Base-by-base conservation (phyloP, 2,329 filamentous ascomycete genomes). In the Helotiales sp. region DNA sequence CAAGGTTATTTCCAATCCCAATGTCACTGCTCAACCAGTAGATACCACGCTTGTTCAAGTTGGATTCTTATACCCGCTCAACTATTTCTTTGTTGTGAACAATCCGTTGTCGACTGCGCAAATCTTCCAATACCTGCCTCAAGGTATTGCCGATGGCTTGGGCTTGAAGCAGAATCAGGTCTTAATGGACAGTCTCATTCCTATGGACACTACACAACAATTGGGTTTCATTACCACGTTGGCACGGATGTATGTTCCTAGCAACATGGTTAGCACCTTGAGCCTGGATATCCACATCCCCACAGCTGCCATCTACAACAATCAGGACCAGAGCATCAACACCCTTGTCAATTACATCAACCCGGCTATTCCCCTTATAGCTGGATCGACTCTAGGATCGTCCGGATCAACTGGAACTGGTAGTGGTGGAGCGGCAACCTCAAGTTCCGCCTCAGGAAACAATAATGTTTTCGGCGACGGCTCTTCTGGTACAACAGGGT, bases 261-360 rank as follows among this genome's bases (percentile, higher is more conserved):
- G 77, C 7, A 83, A 83, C 49, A 78, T 90, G 67, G 82, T 96
- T 36, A 82, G 85, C 55, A 79, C 82, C 27, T 79, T 98, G 25
- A 77, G 82, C 55, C 76, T 87, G 62, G 85, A 92, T 68, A 78
- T 97, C 58, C 83, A 84, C 68, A 86, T 86, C 51, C 86, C 90
- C 13, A 83, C 84, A 61, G 89, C 90, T n/a, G 71, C 75, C 22
- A 77, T 97, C 24, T 97, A 96, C 81, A 81, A 87, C 70, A 86
- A 91, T 72, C 75, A 80, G 0, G 77, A 87, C 61, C 65, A 75
- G 2, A 83, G 91, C n/a, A 82, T 91, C 38, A 80, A 81, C 63
- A 86, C 88, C 47, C 76, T 98, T 63, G 91, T 96, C 64, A 77
- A 76, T 56, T 85, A 95, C 76, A 90, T 98, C 74, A 93, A 98